Evolutionary conservation across 2,329 filamentous ascomycete genomes (phyloP).

Genomic region (Cryphonectria radicalis): DNA sequence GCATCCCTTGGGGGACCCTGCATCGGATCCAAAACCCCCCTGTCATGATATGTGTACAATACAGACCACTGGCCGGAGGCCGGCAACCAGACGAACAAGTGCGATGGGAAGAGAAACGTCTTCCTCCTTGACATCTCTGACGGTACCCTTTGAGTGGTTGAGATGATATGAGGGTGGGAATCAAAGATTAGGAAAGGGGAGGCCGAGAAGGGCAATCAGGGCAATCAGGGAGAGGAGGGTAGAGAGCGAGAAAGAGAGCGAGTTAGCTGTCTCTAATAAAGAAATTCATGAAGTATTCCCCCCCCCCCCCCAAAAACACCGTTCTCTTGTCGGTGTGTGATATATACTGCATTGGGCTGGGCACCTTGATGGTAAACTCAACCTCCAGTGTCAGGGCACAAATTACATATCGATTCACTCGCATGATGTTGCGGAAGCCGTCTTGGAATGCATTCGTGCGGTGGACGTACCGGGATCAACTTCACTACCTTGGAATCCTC

Average conservation of each 20-base stretch:
- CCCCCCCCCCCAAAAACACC: neutral
- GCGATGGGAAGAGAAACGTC: neutral
- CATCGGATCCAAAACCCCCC: neutral
- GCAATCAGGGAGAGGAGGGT: neutral
- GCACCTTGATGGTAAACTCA: neutral
- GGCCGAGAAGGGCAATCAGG: neutral
- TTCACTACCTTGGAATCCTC: neutral
- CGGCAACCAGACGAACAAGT: neutral
- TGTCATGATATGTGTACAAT: neutral
- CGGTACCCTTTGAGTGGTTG: neutral
- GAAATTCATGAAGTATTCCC: neutral
- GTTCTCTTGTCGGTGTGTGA: neutral
- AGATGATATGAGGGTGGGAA: neutral
- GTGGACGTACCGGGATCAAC: neutral
- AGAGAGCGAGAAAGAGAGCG: neutral
- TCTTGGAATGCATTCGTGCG: neutral
- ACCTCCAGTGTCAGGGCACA: neutral
- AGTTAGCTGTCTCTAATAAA: neutral
- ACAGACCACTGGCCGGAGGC: neutral
- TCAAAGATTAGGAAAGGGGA: neutral
- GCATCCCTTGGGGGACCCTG: neutral
- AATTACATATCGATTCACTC: neutral
- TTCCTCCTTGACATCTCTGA: neutral
- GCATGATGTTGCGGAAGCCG: neutral
- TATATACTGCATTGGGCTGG: neutral